A percentile compares a stretch with the other conserved stretches of the same genome.
These are phyloP conservation scores for Oxytropis ochrocephala DNA, from an alignment of 306 rosid genomes.

Conservation along the genomic window DNA sequence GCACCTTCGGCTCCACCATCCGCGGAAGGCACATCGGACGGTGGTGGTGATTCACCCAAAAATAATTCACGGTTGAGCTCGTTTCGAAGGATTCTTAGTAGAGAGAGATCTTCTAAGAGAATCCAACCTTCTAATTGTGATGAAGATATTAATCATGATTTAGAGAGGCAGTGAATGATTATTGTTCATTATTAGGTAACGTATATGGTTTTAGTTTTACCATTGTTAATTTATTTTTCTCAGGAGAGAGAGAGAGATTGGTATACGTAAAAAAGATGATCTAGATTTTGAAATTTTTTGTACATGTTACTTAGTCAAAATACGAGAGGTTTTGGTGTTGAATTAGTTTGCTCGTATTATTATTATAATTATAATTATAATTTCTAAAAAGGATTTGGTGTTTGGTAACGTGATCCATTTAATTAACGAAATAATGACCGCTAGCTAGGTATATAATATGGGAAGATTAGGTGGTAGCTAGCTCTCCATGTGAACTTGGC, in stretches of 20 bases:
- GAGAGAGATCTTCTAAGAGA: conserved; percentile 43
- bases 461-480: conserved; percentile 17
- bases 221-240: background rate
- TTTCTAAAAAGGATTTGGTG: conserved; percentile 11
- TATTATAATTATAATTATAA: background rate
- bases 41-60: conserved; percentile 14
- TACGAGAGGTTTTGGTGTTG: conserved; percentile 11
- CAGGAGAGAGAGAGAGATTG: background rate
- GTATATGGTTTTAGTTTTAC: background rate
- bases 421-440: background rate
- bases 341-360: background rate
- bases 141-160: conserved; percentile 29
- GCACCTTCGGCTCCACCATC: conserved; percentile 24
- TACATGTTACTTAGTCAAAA: conserved; percentile 1
- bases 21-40: conserved; percentile 32
- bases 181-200: background rate
- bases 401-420: conserved; percentile 19
- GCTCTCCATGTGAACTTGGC: conserved; percentile 23
- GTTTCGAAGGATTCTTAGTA: conserved; percentile 45
- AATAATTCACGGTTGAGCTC: conserved; percentile 38
- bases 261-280: background rate
- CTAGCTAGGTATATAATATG: background rate
- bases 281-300: background rate
- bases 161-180: conserved; percentile 48
- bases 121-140: conserved; percentile 27